A percentile compares a stretch with the other conserved stretches of the same genome.
Evolutionary conservation across 2,329 filamentous ascomycete genomes (phyloP).

Genomic region (Sporothrix variecibatus): DNA sequence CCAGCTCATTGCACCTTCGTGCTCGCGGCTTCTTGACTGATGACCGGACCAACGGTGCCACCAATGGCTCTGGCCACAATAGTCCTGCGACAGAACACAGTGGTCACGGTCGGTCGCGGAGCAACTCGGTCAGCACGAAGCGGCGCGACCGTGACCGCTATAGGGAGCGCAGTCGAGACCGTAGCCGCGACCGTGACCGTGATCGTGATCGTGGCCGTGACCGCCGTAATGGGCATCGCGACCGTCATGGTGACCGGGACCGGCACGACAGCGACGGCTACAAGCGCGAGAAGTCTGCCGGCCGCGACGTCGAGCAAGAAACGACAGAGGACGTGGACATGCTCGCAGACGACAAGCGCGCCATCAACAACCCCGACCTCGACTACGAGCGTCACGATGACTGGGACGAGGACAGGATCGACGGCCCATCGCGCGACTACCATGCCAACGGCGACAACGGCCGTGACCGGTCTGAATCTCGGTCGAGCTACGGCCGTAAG

Average conservation of each 20-base stretch:
- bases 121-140: slow-evolving; percentile 47
- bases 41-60: slow-evolving; percentile 7
- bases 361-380: slow-evolving; percentile 12
- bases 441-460: neutral
- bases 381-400: slow-evolving; percentile 27
- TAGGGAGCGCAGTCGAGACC: slow-evolving; percentile 37
- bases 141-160: slow-evolving; percentile 41
- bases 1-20: slow-evolving; percentile 67
- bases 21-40: slow-evolving; percentile 44
- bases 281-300: neutral
- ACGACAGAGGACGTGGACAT: neutral
- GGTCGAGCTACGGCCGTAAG: slow-evolving; percentile 31
- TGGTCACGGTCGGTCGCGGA: slow-evolving; percentile 46
- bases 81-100: slow-evolving; percentile 33
- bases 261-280: neutral
- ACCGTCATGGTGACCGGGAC: neutral
- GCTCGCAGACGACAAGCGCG: neutral
- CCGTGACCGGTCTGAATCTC: slow-evolving; percentile 19
- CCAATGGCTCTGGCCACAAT: slow-evolving; percentile 24
- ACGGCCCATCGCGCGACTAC: neutral
- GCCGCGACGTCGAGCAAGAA: neutral
- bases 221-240: slow-evolving; percentile 36
- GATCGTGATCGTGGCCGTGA: slow-evolving; percentile 36
- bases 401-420: neutral
- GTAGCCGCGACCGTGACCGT: slow-evolving; percentile 40